phyloP scores from a whole-genome alignment of 257 asterid genomes.

The Solanum clarkiae region DNA sequence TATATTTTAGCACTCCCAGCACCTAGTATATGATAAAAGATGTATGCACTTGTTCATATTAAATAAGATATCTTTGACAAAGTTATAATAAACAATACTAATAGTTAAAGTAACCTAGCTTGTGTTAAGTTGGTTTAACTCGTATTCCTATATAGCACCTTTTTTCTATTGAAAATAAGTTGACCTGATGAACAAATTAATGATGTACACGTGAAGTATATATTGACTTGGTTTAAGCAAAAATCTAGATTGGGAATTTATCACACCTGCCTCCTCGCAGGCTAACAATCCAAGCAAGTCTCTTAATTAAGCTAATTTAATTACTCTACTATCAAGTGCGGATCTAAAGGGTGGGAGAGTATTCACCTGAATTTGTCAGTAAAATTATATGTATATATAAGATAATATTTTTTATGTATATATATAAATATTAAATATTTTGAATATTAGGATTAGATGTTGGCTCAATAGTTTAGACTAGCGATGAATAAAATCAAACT shows the following conservation, averaged over 20 bases:
- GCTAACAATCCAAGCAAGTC: not conserved
- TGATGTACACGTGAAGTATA: slow-evolving; percentile 7
- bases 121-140: not conserved
- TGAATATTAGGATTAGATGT: no score
- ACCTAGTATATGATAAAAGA: no score
- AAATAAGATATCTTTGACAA: not conserved
- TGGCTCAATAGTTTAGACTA: no score
- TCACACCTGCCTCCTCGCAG: not conserved
- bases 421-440: no score
- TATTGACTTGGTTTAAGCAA: not conserved
- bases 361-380: not conserved
- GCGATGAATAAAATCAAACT: no score
- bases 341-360: not conserved
- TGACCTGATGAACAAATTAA: slow-evolving; percentile 4
- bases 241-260: not conserved
- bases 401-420: no score
- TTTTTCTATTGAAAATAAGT: slow-evolving; percentile 3
- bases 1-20: no score
- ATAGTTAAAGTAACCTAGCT: not conserved
- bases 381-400: no score
- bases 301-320: not conserved
- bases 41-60: no score
- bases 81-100: not conserved
- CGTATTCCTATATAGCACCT: not conserved
- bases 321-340: not conserved